Conservation (phyloP, 2,329 filamentous ascomycete genomes). For the Monosporascus cannonballus region DNA sequence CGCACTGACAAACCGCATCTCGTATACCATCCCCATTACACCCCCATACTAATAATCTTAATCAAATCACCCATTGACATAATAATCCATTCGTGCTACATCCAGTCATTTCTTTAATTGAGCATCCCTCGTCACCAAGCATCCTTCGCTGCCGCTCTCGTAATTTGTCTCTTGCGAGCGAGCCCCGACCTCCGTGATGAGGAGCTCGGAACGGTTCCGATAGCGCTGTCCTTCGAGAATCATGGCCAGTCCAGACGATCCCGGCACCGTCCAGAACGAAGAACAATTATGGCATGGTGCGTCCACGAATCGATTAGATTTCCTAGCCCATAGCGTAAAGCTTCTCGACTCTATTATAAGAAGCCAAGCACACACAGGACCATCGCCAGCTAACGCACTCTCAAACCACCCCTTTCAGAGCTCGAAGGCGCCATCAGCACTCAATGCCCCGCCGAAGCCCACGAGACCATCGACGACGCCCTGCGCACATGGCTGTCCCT, state of each 20-base stretch:
- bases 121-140: too few relatives aligned
- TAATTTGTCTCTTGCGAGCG: too few relatives aligned
- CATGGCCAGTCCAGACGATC: constrained; percentile 14
- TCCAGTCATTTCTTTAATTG: too few relatives aligned
- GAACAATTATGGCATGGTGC: constrained; percentile 86
- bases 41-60: too few relatives aligned
- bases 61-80: too few relatives aligned
- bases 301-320: constrained; percentile 18
- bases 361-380: background rate
- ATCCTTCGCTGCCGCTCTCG: too few relatives aligned
- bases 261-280: constrained; percentile 50
- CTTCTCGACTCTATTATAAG: background rate
- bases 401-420: constrained; percentile 28
- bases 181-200: background rate
- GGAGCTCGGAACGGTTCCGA: background rate
- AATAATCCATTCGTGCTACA: too few relatives aligned
- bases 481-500: constrained; percentile 79
- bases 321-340: background rate
- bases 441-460: constrained; percentile 36
- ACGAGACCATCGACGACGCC: constrained; percentile 70
- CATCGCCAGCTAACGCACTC: background rate
- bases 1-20: too few relatives aligned
- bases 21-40: too few relatives aligned
- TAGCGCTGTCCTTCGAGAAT: constrained; percentile 9
- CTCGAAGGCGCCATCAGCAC: constrained; percentile 40